Conservation (phyloP, 768 basidiomycete species). For the Hericium coralloides region DNA sequence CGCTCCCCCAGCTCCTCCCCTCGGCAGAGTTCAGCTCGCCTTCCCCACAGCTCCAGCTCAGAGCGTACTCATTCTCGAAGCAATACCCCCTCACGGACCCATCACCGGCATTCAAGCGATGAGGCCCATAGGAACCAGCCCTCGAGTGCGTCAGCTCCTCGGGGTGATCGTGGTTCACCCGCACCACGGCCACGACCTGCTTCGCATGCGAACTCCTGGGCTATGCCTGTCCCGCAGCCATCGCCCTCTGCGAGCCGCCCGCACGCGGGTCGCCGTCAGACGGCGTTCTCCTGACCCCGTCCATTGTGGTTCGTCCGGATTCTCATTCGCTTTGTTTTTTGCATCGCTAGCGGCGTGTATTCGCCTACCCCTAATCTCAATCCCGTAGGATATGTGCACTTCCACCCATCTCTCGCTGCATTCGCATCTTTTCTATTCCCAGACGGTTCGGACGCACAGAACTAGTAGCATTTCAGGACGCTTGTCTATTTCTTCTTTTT, state of each 20-base stretch:
- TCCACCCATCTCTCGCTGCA: constrained; percentile 2
- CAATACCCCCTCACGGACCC: not conserved
- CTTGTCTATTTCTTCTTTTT: constrained; percentile 2
- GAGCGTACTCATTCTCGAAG: constrained; percentile 5
- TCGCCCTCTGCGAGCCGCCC: not conserved
- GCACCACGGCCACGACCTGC: not conserved
- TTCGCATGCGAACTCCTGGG: not conserved
- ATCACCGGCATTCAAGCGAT: constrained; percentile 11
- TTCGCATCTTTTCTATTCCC: not conserved
- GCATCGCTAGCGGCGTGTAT: not conserved
- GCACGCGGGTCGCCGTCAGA: not conserved
- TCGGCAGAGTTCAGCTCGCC: not conserved
- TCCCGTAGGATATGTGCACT: not conserved
- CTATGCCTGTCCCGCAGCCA: not conserved
- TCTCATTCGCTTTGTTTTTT: not conserved
- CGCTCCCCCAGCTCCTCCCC: constrained; percentile 6
- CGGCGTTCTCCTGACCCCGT: not conserved
- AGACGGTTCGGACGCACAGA: not conserved
- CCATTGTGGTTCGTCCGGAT: not conserved
- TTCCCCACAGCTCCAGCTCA: constrained; percentile 5
- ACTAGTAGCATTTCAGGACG: not conserved
- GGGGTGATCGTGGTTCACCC: not conserved
- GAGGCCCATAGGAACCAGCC: constrained; percentile 1
- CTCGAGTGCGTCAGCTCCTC: not conserved
- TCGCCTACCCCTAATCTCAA: not conserved